These are phyloP conservation scores for Penicillium robsamsonii DNA, from an alignment of 495 filamentous ascomycete genomes.

Conservation along the genomic window DNA sequence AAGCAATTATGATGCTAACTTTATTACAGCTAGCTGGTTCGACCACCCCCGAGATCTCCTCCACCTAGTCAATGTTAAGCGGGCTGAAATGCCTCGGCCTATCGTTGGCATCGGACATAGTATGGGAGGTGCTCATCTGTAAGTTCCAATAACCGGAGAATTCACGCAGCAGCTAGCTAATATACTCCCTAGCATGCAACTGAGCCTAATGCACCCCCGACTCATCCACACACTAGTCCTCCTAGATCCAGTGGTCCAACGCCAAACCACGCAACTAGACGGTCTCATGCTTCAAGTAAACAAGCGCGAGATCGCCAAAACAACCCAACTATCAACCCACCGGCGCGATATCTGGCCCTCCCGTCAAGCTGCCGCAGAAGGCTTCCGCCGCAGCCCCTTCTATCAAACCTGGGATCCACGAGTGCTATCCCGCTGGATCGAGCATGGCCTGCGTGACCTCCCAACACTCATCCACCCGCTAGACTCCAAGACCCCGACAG, in stretches of 20 bases:
- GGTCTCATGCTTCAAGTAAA: slow-evolving; percentile 21
- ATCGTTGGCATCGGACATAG: slow-evolving; percentile 90
- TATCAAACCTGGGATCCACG: slow-evolving; percentile 74
- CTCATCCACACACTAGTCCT: slow-evolving; percentile 74
- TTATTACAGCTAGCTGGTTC: slow-evolving; percentile 66
- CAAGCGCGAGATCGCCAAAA: slow-evolving; percentile 33
- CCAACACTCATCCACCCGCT: slow-evolving; percentile 59
- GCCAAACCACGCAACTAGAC: slow-evolving; percentile 44
- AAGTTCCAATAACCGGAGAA: slow-evolving; percentile 14
- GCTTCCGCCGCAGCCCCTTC: slow-evolving; percentile 61
- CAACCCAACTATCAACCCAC: slow-evolving; percentile 55
- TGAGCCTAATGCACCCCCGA: slow-evolving; percentile 76
- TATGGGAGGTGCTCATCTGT: slow-evolving; percentile 73
- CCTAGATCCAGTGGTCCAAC: slow-evolving; percentile 76
- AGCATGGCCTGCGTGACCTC: slow-evolving; percentile 62
- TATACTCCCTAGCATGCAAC: slow-evolving; percentile 37
- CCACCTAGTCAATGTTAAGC: slow-evolving; percentile 83
- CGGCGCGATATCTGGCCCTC: slow-evolving; percentile 73
- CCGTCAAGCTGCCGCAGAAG: slow-evolving; percentile 55
- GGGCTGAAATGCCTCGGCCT: slow-evolving; percentile 77
- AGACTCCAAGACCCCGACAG: slow-evolving; percentile 14
- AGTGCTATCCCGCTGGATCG: slow-evolving; percentile 62
- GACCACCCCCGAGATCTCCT: slow-evolving; percentile 87
- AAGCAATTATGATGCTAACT: slow-evolving; percentile 7
- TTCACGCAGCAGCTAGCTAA: slow-evolving; percentile 6